Conservation (phyloP, 2,329 filamentous ascomycete species). For the Cladosporium sp. region DNA sequence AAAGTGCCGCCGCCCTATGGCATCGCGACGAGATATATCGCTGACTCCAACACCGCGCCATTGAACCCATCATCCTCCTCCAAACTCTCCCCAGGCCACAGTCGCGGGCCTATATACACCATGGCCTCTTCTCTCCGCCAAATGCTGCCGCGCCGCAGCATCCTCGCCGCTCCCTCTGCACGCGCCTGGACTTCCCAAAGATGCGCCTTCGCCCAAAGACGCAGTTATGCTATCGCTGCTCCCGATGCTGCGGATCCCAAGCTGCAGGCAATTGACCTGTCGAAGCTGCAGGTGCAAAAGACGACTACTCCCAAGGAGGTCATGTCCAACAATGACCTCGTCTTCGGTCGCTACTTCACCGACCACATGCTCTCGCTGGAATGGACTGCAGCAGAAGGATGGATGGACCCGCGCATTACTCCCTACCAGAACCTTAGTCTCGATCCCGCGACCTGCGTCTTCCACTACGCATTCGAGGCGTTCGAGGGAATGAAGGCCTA, state of each 20-base stretch:
- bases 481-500: slow-evolving; percentile 99
- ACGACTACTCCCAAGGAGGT: slow-evolving; percentile 75
- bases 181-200: slow-evolving; percentile 16
- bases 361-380: slow-evolving; percentile 97
- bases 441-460: slow-evolving; percentile 93
- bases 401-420: slow-evolving; percentile 78
- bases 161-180: slow-evolving; percentile 20
- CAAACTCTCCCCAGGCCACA: background rate
- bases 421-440: slow-evolving; percentile 97
- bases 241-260: slow-evolving; percentile 52
- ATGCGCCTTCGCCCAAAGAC: slow-evolving; percentile 17
- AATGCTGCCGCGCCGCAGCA: slow-evolving; percentile 19
- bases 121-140: slow-evolving; percentile 21
- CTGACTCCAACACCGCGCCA: background rate
- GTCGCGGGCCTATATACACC: background rate
- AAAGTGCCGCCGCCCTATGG: slow-evolving; percentile 9
- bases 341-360: slow-evolving; percentile 91
- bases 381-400: slow-evolving; percentile 85
- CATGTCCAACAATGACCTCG: slow-evolving; percentile 73
- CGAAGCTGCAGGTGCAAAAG: slow-evolving; percentile 72
- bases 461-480: slow-evolving; percentile 97
- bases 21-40: slow-evolving; percentile 5
- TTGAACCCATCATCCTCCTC: background rate
- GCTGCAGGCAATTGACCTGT: slow-evolving; percentile 72
- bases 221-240: slow-evolving; percentile 31